A percentile compares a stretch with the other conserved stretches of the same genome.
Conservation (phyloP, 2,329 filamentous ascomycete species). For the Leptographium wingfieldii region DNA sequence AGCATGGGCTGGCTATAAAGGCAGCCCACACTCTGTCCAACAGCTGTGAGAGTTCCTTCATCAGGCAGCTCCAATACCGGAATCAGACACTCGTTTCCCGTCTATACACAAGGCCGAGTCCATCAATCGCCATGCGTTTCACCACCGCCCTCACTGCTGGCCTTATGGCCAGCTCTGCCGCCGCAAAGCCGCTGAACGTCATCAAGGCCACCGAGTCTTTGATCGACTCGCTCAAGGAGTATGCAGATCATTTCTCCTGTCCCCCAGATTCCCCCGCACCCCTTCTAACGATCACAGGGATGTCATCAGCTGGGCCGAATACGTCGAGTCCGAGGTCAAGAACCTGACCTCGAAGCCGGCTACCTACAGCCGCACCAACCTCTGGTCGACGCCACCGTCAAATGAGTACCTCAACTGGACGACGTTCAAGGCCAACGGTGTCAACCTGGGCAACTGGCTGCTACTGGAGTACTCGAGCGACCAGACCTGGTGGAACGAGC, state of each 20-base stretch:
- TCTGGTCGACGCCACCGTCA: not conserved
- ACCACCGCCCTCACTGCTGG: not conserved
- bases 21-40: not conserved
- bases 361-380: not conserved
- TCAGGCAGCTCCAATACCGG: not conserved
- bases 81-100: not conserved
- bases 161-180: not conserved
- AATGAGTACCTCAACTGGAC: constrained; percentile 1
- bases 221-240: not conserved
- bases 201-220: not conserved
- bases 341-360: not conserved
- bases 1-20: not conserved
- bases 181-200: not conserved
- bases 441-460: constrained; percentile 6
- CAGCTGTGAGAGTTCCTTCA: not conserved
- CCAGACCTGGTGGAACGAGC: constrained; percentile 2
- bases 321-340: not conserved
- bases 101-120: not conserved
- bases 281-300: not conserved
- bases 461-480: constrained; percentile 5
- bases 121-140: not conserved
- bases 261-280: not conserved
- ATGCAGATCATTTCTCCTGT: not conserved
- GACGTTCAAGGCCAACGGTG: constrained; percentile 6
- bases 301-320: not conserved